Base-by-base conservation (phyloP, 2,329 filamentous ascomycete genomes). In the Penicillium italicum region DNA sequence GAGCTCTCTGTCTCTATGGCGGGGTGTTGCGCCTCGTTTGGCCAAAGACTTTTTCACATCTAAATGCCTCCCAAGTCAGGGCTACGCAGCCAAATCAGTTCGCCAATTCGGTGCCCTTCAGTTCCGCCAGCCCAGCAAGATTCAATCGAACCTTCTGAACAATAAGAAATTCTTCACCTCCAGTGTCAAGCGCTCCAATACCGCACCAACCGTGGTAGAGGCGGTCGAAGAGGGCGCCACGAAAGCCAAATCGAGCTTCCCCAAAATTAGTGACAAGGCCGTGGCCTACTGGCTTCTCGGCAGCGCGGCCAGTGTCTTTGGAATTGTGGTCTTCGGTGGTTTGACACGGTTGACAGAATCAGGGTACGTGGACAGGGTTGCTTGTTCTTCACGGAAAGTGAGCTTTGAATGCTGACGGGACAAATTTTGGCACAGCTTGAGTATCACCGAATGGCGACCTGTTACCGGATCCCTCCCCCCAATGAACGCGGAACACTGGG, bases 371-470 rank as follows among this genome's bases (percentile, higher is more conserved):
- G 24, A 1, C 4, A 24, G 12, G 28, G 4, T 4, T 34, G 36
- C 6, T 46, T 26, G 7, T 2, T 22, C 0, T 30, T 33, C 18
- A 47, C n/a, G 3, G 22, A 33, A 37, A 44, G 7, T 16, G 37
- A 38, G 30, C 24, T 38, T 30, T 36, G 50, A 41, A 58, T 40
- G 48, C 57, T 63, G 51, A 66, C 54, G 41, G 52, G 26, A 44
- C 46, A 38, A 42, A 28, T 20, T 41, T 18, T 51, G 55, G 37
- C 31, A 60, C 63, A 96, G 93, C 43, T 82, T 99, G 63, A 97
- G 92, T 72, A 99, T 99, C 67, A 99, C 94, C 61, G 94, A 99
- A 89, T 99, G 94, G 94, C 88, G 87, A 64, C 94, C 94, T 47
- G 92, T 99, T 41, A 97, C 94, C 10, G 94, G 94, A 64, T 92